These are phyloP conservation scores for Dioscorea zingiberensis DNA, from an alignment of 106 monocot species.

Conservation along the genomic window DNA sequence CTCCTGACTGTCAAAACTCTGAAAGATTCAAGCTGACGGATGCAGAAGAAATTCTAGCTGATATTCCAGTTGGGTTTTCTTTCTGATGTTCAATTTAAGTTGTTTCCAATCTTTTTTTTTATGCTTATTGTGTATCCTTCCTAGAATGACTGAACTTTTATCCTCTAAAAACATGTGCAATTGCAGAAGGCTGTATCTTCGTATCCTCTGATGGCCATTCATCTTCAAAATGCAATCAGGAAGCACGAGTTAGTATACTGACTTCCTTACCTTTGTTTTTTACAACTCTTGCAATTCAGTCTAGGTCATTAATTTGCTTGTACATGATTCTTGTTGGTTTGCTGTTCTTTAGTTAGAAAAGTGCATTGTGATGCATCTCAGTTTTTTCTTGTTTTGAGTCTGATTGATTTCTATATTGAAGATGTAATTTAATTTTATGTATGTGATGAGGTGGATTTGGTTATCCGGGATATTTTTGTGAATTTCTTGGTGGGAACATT, in stretches of 20 bases:
- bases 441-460: too few relatives aligned
- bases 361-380: too few relatives aligned
- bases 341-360: too few relatives aligned
- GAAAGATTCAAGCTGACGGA: slow-evolving; percentile 35
- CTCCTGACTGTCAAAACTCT: slow-evolving; percentile 25
- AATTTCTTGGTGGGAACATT: too few relatives aligned
- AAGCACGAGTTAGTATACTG: slow-evolving; percentile 52
- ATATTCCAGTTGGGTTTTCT: slow-evolving; percentile 37
- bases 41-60: slow-evolving; percentile 47
- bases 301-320: background rate
- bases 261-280: background rate
- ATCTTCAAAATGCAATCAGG: slow-evolving; percentile 45
- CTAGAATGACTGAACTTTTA: background rate
- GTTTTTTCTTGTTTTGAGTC: too few relatives aligned
- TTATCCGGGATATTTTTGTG: too few relatives aligned
- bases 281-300: background rate
- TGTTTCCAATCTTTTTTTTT: background rate
- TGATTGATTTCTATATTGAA: too few relatives aligned
- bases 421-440: too few relatives aligned
- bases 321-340: too few relatives aligned
- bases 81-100: background rate
- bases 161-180: slow-evolving; percentile 1
- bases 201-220: slow-evolving; percentile 42
- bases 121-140: background rate
- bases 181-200: slow-evolving; percentile 41